phyloP scores from a whole-genome alignment of 1,284 basidiomycete genomes.

The Inonotus obliquus region DNA sequence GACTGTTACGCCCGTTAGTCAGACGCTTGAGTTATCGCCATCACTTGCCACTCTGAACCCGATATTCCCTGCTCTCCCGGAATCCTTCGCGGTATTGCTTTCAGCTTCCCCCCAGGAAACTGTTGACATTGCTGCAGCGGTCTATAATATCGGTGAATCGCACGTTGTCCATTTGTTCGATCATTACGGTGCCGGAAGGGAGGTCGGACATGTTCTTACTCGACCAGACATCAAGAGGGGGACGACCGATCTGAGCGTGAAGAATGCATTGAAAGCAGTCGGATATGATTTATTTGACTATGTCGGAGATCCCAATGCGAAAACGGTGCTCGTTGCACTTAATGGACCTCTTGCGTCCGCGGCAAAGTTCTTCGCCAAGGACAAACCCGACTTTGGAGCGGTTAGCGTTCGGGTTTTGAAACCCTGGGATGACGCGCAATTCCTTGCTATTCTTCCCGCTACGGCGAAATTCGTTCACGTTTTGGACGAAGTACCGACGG shows the following conservation, averaged over 20 bases:
- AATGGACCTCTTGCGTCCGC: constrained; percentile 67
- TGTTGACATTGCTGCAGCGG: constrained; percentile 63
- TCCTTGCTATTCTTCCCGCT: constrained; percentile 54
- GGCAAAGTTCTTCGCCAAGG: constrained; percentile 45
- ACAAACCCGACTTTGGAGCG: constrained; percentile 49
- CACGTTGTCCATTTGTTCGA: constrained; percentile 81
- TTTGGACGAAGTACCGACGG: constrained; percentile 68
- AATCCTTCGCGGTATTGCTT: constrained; percentile 71
- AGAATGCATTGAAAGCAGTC: constrained; percentile 44
- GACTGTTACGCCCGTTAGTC: constrained; percentile 58
- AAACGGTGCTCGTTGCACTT: constrained; percentile 55
- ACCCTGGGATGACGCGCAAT: constrained; percentile 65
- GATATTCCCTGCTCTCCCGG: constrained; percentile 56
- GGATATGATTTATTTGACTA: constrained; percentile 70
- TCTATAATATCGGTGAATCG: constrained; percentile 54
- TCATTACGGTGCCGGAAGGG: constrained; percentile 64
- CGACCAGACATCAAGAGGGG: constrained; percentile 28
- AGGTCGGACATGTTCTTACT: constrained; percentile 52
- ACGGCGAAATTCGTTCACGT: constrained; percentile 59
- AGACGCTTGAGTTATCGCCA: constrained; percentile 65
- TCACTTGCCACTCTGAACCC: constrained; percentile 65
- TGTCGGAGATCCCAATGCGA: constrained; percentile 53
- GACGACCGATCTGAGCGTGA: constrained; percentile 32
- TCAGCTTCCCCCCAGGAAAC: constrained; percentile 80
- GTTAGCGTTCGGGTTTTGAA: constrained; percentile 71